phyloP scores from a whole-genome alignment of 768 basidiomycete genomes.

The Cystofilobasidium bisporidii region DNA sequence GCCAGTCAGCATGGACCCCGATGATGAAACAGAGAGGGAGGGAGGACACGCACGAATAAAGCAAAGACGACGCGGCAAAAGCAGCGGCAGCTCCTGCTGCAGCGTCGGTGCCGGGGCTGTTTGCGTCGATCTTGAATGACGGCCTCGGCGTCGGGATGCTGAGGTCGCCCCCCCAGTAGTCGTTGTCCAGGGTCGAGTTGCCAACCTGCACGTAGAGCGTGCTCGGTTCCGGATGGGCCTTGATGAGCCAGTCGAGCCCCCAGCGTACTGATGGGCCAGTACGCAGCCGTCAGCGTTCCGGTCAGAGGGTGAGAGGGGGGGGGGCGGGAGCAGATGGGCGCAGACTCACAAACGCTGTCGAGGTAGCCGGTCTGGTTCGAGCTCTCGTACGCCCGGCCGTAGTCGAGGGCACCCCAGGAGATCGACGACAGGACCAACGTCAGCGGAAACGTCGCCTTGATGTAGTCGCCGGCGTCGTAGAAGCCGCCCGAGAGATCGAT shows the following conservation, averaged over 20 bases:
- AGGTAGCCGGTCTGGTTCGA: conserved; percentile 83
- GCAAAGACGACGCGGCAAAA: conserved; percentile 71
- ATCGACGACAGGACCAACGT: conserved; percentile 74
- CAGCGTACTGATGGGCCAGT: conserved; percentile 49
- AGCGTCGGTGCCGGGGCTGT: conserved; percentile 76
- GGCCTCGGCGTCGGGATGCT: conserved; percentile 64
- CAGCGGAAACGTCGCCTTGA: conserved; percentile 81
- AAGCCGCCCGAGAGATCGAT: conserved; percentile 78
- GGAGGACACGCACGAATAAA: conserved; percentile 49
- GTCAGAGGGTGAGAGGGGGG: too few relatives aligned
- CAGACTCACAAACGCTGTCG: conserved; percentile 54
- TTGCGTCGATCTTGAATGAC: conserved; percentile 66
- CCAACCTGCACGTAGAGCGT: conserved; percentile 72
- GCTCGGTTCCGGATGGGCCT: conserved; percentile 66
- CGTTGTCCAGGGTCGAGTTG: conserved; percentile 44
- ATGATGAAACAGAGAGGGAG: background rate
- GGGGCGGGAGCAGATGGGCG: background rate
- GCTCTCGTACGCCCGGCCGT: conserved; percentile 71
- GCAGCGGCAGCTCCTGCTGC: conserved; percentile 76
- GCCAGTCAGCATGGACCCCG: background rate
- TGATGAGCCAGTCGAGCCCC: conserved; percentile 86
- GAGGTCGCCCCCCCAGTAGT: conserved; percentile 80
- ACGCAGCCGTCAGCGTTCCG: too few relatives aligned
- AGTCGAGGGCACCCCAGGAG: conserved; percentile 83
- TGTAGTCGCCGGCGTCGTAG: conserved; percentile 76